These are phyloP conservation scores for Colletotrichum lindemuthianum DNA, from an alignment of 2,329 filamentous ascomycete genomes.

Conservation along the genomic window DNA sequence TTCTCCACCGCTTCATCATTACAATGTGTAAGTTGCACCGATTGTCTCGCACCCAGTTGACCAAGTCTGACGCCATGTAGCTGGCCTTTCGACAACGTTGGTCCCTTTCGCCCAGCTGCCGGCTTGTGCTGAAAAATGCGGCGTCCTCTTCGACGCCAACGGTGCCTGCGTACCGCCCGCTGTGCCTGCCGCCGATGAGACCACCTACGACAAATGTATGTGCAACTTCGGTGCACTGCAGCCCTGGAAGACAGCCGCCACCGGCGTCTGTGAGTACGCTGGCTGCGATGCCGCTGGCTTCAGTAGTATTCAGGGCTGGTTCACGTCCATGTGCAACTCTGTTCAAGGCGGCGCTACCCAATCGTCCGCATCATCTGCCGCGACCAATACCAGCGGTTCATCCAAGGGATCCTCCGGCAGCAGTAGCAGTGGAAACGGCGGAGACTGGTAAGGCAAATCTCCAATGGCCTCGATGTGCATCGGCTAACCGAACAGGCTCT, in stretches of 20 bases:
- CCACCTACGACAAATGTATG: conserved; percentile 76
- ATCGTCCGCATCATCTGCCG: conserved; percentile 42
- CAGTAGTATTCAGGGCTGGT: conserved; percentile 75
- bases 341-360: conserved; percentile 48
- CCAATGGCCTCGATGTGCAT: neutral
- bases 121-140: conserved; percentile 68
- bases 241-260: conserved; percentile 50
- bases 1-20: neutral
- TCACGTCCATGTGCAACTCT: conserved; percentile 70
- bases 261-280: conserved; percentile 69
- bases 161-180: conserved; percentile 73
- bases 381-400: conserved; percentile 39
- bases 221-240: conserved; percentile 72
- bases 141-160: conserved; percentile 74
- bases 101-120: conserved; percentile 69
- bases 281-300: conserved; percentile 62
- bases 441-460: conserved; percentile 56
- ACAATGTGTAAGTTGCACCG: conserved; percentile 33
- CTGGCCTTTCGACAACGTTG: conserved; percentile 57
- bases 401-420: conserved; percentile 38
- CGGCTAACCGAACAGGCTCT: conserved; percentile 61
- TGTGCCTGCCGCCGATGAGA: conserved; percentile 56
- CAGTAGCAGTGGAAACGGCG: conserved; percentile 44
- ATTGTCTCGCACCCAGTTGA: neutral
- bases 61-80: conserved; percentile 3